Percentiles rank a stretch among this genome's conserved stretches.
Conservation (phyloP, 2,329 filamentous ascomycete genomes). For the Sporothrix brunneoviolacea region DNA sequence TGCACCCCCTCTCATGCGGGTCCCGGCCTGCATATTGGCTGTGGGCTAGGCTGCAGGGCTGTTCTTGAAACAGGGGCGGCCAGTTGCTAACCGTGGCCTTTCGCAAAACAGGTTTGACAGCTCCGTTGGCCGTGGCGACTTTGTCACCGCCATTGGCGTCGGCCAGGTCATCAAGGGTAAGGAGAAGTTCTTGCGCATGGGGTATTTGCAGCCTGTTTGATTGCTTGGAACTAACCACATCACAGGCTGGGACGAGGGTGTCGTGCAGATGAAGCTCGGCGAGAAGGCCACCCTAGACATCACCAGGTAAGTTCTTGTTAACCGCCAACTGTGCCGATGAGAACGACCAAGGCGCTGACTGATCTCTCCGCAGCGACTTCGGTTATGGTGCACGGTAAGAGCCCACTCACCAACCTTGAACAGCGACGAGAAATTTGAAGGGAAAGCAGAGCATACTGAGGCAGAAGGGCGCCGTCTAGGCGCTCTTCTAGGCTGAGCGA, state of each 20-base stretch:
- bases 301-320: slow-evolving; percentile 49
- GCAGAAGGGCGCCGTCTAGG: too few relatives aligned
- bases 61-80: too few relatives aligned
- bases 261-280: slow-evolving; percentile 77
- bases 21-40: too few relatives aligned
- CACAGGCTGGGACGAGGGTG: slow-evolving; percentile 77
- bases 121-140: slow-evolving; percentile 70
- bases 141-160: slow-evolving; percentile 71
- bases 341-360: background rate
- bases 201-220: background rate
- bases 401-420: background rate
- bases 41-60: background rate
- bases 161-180: slow-evolving; percentile 82
- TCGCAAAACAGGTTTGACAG: slow-evolving; percentile 70
- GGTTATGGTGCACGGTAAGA: slow-evolving; percentile 57
- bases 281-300: slow-evolving; percentile 86
- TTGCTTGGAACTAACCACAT: background rate
- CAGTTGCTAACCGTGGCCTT: slow-evolving; percentile 19
- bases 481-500: too few relatives aligned
- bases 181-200: background rate
- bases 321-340: background rate
- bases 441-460: too few relatives aligned
- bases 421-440: background rate
- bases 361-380: slow-evolving; percentile 43
- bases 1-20: background rate